phyloP scores from a whole-genome alignment of 345 rosid species.

The Eutrema heterophyllum region DNA sequence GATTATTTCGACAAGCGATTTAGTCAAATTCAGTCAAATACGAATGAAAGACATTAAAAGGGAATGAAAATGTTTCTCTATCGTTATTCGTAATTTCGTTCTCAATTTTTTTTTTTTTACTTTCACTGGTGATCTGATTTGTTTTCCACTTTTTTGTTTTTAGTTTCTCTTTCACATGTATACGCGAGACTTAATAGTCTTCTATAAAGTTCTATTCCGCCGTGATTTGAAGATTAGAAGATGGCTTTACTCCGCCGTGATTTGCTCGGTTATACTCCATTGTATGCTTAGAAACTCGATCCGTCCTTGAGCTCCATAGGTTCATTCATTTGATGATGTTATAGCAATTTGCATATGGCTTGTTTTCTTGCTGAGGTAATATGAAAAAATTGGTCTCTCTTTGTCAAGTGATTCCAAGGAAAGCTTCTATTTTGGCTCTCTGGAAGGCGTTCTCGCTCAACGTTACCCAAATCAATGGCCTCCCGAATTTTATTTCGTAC shows the following conservation, averaged over 20 bases:
- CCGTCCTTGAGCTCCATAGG: conserved; percentile 20
- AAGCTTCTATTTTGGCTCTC: conserved; percentile 66
- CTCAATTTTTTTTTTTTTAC: too few relatives aligned
- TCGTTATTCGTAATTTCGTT: too few relatives aligned
- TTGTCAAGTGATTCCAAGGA: conserved; percentile 74
- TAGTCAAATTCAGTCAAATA: conserved; percentile 29
- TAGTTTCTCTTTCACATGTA: too few relatives aligned
- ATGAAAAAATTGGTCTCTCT: neutral
- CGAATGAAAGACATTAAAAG: too few relatives aligned
- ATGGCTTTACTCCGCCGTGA: conserved; percentile 46
- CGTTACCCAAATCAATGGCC: conserved; percentile 74
- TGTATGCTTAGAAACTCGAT: conserved; percentile 59
- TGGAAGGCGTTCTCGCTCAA: conserved; percentile 32
- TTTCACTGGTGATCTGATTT: too few relatives aligned
- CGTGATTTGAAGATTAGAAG: too few relatives aligned
- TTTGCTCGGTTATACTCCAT: conserved; percentile 59
- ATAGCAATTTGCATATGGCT: neutral
- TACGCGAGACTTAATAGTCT: too few relatives aligned
- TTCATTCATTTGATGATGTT: neutral
- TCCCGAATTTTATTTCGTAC: conserved; percentile 39
- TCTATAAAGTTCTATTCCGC: too few relatives aligned
- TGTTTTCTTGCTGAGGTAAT: neutral
- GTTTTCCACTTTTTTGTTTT: too few relatives aligned
- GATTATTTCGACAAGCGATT: conserved; percentile 60
- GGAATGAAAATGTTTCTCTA: too few relatives aligned